Evolutionary conservation across 2,329 filamentous ascomycete species (phyloP).

Genomic region (Zasmidium angulare): DNA sequence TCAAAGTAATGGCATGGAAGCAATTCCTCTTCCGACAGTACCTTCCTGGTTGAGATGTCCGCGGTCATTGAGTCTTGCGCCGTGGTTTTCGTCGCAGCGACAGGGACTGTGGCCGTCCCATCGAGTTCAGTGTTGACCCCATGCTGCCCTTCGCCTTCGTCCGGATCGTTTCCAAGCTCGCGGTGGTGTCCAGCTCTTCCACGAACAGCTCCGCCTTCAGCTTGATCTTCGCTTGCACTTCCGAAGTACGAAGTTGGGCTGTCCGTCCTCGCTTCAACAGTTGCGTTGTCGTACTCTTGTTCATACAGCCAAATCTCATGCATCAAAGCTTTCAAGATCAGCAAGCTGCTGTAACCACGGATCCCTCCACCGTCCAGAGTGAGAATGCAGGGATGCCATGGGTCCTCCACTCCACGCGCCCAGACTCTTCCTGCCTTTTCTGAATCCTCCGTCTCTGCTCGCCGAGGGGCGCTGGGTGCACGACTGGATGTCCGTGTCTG

Average conservation of each 20-base stretch:
- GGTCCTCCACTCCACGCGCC: constrained; percentile 44
- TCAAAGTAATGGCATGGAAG: constrained; percentile 55
- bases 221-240: constrained; percentile 12
- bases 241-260: constrained; percentile 17
- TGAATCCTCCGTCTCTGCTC: constrained; percentile 38
- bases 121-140: constrained; percentile 14
- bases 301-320: constrained; percentile 49
- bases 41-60: constrained; percentile 22
- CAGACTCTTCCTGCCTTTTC: constrained; percentile 44
- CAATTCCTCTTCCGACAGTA: constrained; percentile 44
- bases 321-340: constrained; percentile 52
- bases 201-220: constrained; percentile 15
- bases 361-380: constrained; percentile 53
- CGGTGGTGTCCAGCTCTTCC: constrained; percentile 14
- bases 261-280: constrained; percentile 17
- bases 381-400: constrained; percentile 51
- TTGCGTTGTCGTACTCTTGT: constrained; percentile 35
- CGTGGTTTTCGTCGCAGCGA: constrained; percentile 17
- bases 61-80: constrained; percentile 23
- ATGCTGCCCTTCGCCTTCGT: constrained; percentile 16
- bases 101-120: constrained; percentile 5
- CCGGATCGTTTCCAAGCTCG: constrained; percentile 16
- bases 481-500: constrained; percentile 26
- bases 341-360: constrained; percentile 51
- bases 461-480: constrained; percentile 27